Percentiles rank a stretch among this genome's conserved stretches.
phyloP scores from a whole-genome alignment of 23 red algal species.

The Gracilaria domingensis region DNA sequence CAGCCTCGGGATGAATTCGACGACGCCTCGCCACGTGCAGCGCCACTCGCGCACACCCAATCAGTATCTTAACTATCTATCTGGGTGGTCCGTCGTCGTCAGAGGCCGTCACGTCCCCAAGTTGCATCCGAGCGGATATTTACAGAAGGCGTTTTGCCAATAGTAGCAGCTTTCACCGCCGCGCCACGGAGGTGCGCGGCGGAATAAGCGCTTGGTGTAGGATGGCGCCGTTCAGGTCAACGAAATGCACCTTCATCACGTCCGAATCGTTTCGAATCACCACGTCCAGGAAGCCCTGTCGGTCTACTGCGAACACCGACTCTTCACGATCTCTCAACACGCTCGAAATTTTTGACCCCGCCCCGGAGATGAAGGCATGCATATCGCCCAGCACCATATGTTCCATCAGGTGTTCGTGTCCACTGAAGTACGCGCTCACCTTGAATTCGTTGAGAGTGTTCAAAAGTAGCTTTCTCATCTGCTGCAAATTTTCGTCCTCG shows the following conservation, averaged over 20 bases:
- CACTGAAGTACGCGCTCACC: constrained; percentile 59
- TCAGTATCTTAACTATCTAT: too few relatives aligned
- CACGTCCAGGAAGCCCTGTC: constrained; percentile 63
- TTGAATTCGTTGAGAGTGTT: constrained; percentile 39
- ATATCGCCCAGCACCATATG: constrained; percentile 60
- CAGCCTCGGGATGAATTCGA: background rate
- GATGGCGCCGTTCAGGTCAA: constrained; percentile 55
- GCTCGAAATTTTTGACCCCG: constrained; percentile 53
- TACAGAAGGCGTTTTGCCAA: too few relatives aligned
- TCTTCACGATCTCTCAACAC: background rate
- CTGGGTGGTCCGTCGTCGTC: too few relatives aligned
- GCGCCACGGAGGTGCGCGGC: background rate
- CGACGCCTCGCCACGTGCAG: background rate
- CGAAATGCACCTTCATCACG: constrained; percentile 48
- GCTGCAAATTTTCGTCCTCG: constrained; percentile 32
- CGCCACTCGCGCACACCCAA: background rate
- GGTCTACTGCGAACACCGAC: constrained; percentile 48
- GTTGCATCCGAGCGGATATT: too few relatives aligned
- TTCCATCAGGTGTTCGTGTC: constrained; percentile 83
- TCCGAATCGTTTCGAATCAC: constrained; percentile 32
- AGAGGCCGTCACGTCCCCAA: too few relatives aligned
- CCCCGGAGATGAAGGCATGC: constrained; percentile 64
- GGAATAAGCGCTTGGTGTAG: background rate
- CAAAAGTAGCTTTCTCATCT: constrained; percentile 44
- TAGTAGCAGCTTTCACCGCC: too few relatives aligned